phyloP scores from a whole-genome alignment of 2,329 filamentous ascomycete species.

The Phyllosticta citrichinensis region DNA sequence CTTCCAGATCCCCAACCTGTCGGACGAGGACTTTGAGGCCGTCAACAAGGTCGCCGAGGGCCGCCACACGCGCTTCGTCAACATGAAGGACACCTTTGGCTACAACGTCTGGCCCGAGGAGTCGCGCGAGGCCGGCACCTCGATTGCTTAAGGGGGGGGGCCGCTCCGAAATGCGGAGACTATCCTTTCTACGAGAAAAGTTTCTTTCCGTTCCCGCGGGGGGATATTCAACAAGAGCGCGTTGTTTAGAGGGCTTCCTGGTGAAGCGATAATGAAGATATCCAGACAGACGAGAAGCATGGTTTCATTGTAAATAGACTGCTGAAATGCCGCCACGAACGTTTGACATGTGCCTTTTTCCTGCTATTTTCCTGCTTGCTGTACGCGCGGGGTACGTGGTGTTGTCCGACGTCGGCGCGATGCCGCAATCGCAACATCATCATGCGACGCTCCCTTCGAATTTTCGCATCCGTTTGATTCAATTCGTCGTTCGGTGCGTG shows the following conservation, averaged over 20 bases:
- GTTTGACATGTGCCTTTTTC: background rate
- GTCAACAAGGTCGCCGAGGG: slow-evolving; percentile 56
- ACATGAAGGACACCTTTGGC: slow-evolving; percentile 74
- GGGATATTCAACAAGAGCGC: background rate
- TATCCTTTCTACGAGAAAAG: background rate
- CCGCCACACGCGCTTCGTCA: slow-evolving; percentile 61
- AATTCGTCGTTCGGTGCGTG: background rate
- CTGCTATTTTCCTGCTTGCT: background rate
- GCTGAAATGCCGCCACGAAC: background rate
- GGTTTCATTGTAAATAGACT: background rate
- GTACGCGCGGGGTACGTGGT: background rate
- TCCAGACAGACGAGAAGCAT: background rate
- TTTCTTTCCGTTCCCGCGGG: background rate
- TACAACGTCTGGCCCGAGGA: slow-evolving; percentile 51
- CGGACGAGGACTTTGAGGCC: slow-evolving; percentile 44
- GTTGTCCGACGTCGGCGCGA: background rate
- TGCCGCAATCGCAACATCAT: background rate
- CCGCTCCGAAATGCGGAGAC: background rate
- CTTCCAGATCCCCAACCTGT: slow-evolving; percentile 51
- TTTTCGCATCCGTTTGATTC: background rate
- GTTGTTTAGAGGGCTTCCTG: background rate
- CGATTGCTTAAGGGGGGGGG: slow-evolving; percentile 3
- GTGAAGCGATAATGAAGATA: background rate
- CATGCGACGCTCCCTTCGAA: background rate
- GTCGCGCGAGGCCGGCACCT: slow-evolving; percentile 12